Percentiles rank a stretch among this genome's conserved stretches.
phyloP scores from a whole-genome alignment of 2,329 filamentous ascomycete species.

The Colletotrichum karsti region DNA sequence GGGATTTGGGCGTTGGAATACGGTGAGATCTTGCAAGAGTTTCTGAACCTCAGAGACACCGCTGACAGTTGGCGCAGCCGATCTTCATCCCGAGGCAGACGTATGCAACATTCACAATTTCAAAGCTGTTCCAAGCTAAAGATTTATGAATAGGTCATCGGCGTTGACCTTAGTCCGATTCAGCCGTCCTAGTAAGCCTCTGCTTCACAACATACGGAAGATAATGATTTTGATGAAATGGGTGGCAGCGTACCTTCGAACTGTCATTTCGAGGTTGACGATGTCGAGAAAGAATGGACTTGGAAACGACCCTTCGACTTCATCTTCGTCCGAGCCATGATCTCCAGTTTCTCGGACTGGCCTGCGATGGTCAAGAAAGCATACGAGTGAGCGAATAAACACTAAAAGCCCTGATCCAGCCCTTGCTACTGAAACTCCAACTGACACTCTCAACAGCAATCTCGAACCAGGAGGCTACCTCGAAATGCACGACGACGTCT shows the following conservation, averaged over 20 bases:
- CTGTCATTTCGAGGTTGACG: conserved; percentile 48
- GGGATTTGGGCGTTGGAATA: not conserved
- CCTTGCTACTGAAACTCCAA: too few species aligned
- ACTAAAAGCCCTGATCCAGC: too few species aligned
- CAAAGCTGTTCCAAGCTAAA: not conserved
- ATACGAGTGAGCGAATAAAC: conserved; percentile 36
- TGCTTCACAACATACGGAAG: too few species aligned
- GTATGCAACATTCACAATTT: not conserved
- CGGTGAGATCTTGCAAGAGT: not conserved
- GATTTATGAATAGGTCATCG: not conserved
- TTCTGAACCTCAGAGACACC: too few species aligned
- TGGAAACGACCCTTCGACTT: conserved; percentile 59
- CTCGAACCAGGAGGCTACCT: not conserved
- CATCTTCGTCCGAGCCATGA: conserved; percentile 64
- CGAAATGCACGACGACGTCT: not conserved
- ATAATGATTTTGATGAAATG: too few species aligned
- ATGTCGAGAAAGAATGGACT: conserved; percentile 37
- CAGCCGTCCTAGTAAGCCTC: not conserved
- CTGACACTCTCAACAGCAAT: not conserved
- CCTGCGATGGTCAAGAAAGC: conserved; percentile 57
- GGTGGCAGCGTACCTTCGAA: conserved; percentile 52
- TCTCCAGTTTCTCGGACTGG: conserved; percentile 63
- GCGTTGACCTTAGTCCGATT: not conserved
- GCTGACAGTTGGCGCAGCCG: not conserved
- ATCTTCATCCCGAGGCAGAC: not conserved